These are phyloP conservation scores for Thalassiosira oceanica DNA, from an alignment of 352 stramenopile genomes.

Conservation along the genomic window DNA sequence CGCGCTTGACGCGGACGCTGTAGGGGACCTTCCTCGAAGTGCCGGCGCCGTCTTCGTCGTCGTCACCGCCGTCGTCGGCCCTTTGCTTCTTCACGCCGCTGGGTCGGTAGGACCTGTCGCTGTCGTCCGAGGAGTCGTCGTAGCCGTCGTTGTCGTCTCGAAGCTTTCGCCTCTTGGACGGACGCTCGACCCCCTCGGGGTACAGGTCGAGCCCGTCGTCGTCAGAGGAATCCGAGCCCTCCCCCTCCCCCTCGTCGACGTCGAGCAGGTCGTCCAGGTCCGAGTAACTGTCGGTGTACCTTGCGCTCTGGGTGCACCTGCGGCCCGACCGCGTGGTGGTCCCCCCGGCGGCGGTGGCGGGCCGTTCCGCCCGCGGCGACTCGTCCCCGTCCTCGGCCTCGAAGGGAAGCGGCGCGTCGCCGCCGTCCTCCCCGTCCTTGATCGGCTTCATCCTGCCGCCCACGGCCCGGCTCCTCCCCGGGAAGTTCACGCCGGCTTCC, in stretches of 20 bases:
- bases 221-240: too few species aligned
- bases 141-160: background rate
- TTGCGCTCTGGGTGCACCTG: background rate
- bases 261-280: too few species aligned
- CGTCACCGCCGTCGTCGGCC: conserved; percentile 16
- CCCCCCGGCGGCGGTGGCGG: background rate
- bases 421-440: background rate
- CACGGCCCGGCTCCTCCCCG: background rate
- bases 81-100: conserved; percentile 20
- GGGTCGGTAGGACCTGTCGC: conserved; percentile 2
- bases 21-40: background rate
- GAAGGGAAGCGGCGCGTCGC: too few species aligned
- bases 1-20: too few species aligned
- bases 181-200: background rate
- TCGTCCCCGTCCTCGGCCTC: too few species aligned
- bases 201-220: too few species aligned
- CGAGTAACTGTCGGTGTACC: background rate
- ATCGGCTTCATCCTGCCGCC: background rate
- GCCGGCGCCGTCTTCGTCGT: conserved; percentile 19
- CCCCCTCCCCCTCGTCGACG: too few species aligned
- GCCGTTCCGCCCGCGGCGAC: too few species aligned
- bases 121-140: conserved; percentile 11
- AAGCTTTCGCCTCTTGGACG: background rate
- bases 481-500: too few species aligned
- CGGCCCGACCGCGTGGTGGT: conserved; percentile 4